Evolutionary conservation across 2,329 filamentous ascomycete genomes (phyloP), one percentile per base, ranked within the genome.

Genomic region (Alternaria hordeiaustralica): DNA sequence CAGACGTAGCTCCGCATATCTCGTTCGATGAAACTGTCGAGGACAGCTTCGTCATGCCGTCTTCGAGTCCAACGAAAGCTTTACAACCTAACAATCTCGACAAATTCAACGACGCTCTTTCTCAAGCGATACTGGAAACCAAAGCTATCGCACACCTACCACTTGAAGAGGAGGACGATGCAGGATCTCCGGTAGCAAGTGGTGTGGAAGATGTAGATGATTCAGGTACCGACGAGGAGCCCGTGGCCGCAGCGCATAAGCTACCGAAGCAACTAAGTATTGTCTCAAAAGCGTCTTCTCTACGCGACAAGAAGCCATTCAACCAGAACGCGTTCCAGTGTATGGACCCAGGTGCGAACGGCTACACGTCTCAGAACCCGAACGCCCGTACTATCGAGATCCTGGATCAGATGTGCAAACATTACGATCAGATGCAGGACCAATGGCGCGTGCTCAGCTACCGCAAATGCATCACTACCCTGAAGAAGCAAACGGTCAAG

Each of bases 391-490:
- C 92, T 0, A 94, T 97, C 55, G 86, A 91, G 50, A 83, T 96
- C 3, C 83, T 97, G 6, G 87, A 93, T 71, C 85, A 91, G 68
- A 94, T 97, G 92, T 86, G 88, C 45, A 86, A 90, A 57, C 91
- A 95, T 78, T 97, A 97, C 77, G 87, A 86, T 5, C 85, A 89
- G 7, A 88, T 87, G n/a, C 86, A 89, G 43, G 94, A 97, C 72
- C 86, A 88, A 36, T 97, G 92, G 92, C 88, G 93, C 4, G 86
- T 86, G 0, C 82, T 87, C 1, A 90, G 91, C 5, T 97, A 97
- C 77, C 89, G 92, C 33, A 92, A 90, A 76, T 93, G 88, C 12
- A 91, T 96, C 55, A 83, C 84, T n/a, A 91, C 88, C 4, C 84
- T 98, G 12, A 88, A 88, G 47, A 89, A 87, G 51, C 90, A 94